Conservation (phyloP, 2,329 filamentous ascomycete species). For the Knufia petricola region DNA sequence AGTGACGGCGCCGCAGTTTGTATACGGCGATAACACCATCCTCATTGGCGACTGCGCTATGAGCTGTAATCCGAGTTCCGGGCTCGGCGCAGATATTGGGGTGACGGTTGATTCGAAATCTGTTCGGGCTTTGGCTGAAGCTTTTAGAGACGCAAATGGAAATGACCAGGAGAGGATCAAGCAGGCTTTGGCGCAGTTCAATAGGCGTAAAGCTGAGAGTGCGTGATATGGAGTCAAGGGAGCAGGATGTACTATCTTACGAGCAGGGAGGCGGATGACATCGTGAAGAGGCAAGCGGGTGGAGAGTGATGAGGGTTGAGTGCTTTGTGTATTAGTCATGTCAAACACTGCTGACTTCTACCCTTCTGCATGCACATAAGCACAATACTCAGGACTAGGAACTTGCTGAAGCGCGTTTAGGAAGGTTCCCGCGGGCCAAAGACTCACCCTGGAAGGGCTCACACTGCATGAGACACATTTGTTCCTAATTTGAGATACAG, state of each 20-base stretch:
- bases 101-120: background rate
- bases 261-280: background rate
- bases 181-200: conserved; percentile 1
- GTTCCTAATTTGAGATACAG: too few relatives aligned
- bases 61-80: conserved; percentile 1
- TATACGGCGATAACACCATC: background rate
- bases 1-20: background rate
- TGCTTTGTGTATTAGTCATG: too few relatives aligned
- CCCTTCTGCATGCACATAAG: too few relatives aligned
- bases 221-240: background rate
- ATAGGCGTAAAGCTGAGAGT: conserved; percentile 5
- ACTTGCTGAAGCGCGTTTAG: too few relatives aligned
- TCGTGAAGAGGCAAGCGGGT: background rate
- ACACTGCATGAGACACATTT: too few relatives aligned
- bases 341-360: too few relatives aligned
- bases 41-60: conserved; percentile 2
- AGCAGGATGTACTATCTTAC: conserved; percentile 1
- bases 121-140: background rate
- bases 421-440: too few relatives aligned
- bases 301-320: too few relatives aligned
- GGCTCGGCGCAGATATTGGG: background rate
- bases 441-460: too few relatives aligned
- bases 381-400: too few relatives aligned
- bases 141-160: conserved; percentile 1
- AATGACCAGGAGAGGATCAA: background rate